Evolutionary conservation across 2,329 filamentous ascomycete genomes (phyloP).

Genomic region (Clonostachys rhizophaga): DNA sequence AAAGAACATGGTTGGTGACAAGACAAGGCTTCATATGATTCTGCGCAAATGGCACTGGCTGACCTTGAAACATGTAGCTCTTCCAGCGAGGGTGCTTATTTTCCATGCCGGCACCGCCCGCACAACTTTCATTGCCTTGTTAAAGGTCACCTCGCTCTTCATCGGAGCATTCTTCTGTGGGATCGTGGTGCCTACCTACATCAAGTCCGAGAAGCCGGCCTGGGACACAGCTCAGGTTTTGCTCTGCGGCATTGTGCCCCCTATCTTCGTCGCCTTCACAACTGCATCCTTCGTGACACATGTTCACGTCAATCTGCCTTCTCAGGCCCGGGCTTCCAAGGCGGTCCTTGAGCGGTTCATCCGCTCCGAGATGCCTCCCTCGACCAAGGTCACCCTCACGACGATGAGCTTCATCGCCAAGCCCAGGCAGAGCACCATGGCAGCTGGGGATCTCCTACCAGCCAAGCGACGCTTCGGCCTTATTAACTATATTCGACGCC

Average conservation of each 20-base stretch:
- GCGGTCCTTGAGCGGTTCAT: conserved; percentile 49
- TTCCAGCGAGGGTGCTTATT: conserved; percentile 59
- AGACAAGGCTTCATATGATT: too few relatives aligned
- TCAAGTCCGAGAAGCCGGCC: conserved; percentile 30
- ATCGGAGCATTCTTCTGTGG: conserved; percentile 62
- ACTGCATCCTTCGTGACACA: conserved; percentile 69
- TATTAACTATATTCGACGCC: conserved; percentile 29
- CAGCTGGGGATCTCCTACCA: conserved; percentile 28
- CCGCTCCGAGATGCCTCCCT: conserved; percentile 22
- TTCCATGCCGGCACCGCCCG: conserved; percentile 70
- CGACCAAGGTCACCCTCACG: conserved; percentile 42
- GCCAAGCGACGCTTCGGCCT: conserved; percentile 25
- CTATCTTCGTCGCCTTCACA: conserved; percentile 59
- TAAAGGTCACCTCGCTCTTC: conserved; percentile 69
- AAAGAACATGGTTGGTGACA: not conserved
- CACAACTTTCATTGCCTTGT: conserved; percentile 62
- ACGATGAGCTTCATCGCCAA: conserved; percentile 52
- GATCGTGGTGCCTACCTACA: conserved; percentile 56
- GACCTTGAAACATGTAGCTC: conserved; percentile 23
- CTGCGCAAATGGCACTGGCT: too few relatives aligned
- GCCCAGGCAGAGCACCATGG: conserved; percentile 41
- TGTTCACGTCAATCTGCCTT: conserved; percentile 65
- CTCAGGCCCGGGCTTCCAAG: conserved; percentile 57
- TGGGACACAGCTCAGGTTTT: conserved; percentile 37
- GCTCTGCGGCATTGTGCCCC: conserved; percentile 57